Evolutionary conservation across 2,329 filamentous ascomycete genomes (phyloP).

Genomic region (Fusarium sp.): DNA sequence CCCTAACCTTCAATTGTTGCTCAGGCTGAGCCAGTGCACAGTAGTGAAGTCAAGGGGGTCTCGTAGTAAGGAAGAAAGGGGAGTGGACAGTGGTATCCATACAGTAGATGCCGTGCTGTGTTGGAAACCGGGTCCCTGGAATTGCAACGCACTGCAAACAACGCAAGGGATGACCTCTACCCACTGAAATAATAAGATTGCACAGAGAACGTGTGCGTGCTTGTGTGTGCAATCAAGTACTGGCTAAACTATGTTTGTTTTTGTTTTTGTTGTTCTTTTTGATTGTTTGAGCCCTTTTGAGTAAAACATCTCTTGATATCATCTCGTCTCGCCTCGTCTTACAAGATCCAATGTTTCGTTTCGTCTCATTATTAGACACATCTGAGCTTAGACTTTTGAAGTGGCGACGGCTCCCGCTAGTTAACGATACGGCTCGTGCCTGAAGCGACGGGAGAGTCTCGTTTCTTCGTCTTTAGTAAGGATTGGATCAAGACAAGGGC

Average conservation of each 20-base stretch:
- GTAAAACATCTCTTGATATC: background rate
- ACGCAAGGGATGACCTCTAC: background rate
- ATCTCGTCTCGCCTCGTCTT: background rate
- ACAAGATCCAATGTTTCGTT: conserved; percentile 3
- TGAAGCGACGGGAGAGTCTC: conserved; percentile 16
- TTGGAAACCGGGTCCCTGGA: conserved; percentile 35
- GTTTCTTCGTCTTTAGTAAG: background rate
- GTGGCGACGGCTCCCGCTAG: conserved; percentile 24
- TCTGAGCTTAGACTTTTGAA: conserved; percentile 9
- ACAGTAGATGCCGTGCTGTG: background rate
- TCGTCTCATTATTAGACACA: background rate
- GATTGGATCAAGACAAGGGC: too few species aligned
- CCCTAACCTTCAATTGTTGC: conserved; percentile 17
- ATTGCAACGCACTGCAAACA: conserved; percentile 11
- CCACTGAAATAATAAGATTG: background rate
- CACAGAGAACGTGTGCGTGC: too few species aligned
- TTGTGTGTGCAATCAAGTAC: too few species aligned
- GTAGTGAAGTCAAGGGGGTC: background rate
- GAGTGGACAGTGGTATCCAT: too few species aligned
- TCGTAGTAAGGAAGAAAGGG: too few species aligned
- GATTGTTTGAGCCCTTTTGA: background rate
- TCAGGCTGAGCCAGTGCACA: background rate
- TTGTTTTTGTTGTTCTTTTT: background rate
- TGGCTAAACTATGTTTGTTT: too few species aligned
- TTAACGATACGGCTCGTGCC: conserved; percentile 17